These are phyloP conservation scores for Ploettnerulaceae sp. DNA, from an alignment of 2,329 filamentous ascomycete genomes.

Conservation along the genomic window DNA sequence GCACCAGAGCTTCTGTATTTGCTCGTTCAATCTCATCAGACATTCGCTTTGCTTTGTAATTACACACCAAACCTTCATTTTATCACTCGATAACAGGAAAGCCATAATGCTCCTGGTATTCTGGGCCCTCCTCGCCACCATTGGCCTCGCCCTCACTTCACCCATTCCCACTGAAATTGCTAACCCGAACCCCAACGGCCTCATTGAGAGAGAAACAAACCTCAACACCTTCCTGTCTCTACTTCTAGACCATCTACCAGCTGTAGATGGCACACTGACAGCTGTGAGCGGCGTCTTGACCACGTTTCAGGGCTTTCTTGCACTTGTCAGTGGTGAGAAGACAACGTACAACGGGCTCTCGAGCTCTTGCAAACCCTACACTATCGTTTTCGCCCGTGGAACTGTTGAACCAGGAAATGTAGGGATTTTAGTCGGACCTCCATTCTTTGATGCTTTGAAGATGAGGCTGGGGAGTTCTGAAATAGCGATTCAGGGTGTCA, in stretches of 20 bases:
- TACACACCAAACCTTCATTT: neutral
- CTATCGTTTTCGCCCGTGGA: neutral
- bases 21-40: too few species aligned
- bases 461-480: constrained; percentile 16
- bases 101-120: constrained; percentile 20
- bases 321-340: constrained; percentile 20
- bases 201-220: constrained; percentile 16
- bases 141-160: constrained; percentile 16
- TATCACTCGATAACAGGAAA: neutral
- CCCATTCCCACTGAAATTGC: constrained; percentile 13
- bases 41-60: neutral
- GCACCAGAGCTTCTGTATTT: too few species aligned
- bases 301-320: constrained; percentile 22
- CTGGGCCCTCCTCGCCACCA: constrained; percentile 12
- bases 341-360: constrained; percentile 29
- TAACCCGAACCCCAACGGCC: neutral
- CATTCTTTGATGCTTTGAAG: constrained; percentile 31
- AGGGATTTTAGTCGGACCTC: constrained; percentile 34
- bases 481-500: constrained; percentile 32
- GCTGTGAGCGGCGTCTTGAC: constrained; percentile 22
- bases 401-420: constrained; percentile 31
- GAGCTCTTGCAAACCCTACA: neutral
- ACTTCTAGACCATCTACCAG: constrained; percentile 26
- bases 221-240: constrained; percentile 26
- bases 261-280: constrained; percentile 20